phyloP scores from a whole-genome alignment of 2,329 filamentous ascomycete species.

The Penicillium sumatraense region DNA sequence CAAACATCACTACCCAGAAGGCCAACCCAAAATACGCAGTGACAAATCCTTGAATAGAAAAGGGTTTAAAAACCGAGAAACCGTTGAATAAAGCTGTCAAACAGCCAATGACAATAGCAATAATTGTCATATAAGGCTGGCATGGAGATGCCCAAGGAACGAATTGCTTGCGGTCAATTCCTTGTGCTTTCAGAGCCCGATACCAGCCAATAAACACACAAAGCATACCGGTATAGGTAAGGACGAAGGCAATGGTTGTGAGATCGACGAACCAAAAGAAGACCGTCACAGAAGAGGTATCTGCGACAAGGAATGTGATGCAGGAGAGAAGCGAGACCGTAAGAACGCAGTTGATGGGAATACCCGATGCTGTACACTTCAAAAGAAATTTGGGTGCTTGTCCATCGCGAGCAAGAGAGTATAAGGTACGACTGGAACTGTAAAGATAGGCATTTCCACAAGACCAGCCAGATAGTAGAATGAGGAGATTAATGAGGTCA shows the following conservation, averaged over 20 bases:
- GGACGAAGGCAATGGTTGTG: conserved; percentile 38
- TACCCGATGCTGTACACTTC: conserved; percentile 63
- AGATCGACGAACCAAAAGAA: conserved; percentile 73
- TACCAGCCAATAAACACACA: conserved; percentile 73
- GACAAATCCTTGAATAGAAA: conserved; percentile 53
- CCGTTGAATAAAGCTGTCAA: conserved; percentile 69
- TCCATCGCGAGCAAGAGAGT: conserved; percentile 50
- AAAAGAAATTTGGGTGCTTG: conserved; percentile 61
- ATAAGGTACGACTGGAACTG: conserved; percentile 56
- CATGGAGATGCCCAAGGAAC: conserved; percentile 71
- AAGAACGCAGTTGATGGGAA: conserved; percentile 72
- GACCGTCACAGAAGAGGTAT: conserved; percentile 65
- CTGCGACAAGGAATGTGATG: conserved; percentile 73
- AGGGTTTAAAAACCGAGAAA: conserved; percentile 53
- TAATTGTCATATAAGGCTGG: conserved; percentile 73
- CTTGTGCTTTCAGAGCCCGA: conserved; percentile 70
- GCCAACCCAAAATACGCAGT: conserved; percentile 55
- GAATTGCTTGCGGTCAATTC: conserved; percentile 63
- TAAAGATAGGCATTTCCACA: conserved; percentile 70
- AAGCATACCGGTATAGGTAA: conserved; percentile 65
- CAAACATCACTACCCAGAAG: conserved; percentile 49
- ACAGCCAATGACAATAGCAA: conserved; percentile 58
- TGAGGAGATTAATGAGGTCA: conserved; percentile 73
- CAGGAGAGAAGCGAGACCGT: conserved; percentile 68
- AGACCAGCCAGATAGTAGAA: conserved; percentile 73